Conservation (phyloP, 805 yeast genomes). For the Wickerhamomyces xylosicus region DNA sequence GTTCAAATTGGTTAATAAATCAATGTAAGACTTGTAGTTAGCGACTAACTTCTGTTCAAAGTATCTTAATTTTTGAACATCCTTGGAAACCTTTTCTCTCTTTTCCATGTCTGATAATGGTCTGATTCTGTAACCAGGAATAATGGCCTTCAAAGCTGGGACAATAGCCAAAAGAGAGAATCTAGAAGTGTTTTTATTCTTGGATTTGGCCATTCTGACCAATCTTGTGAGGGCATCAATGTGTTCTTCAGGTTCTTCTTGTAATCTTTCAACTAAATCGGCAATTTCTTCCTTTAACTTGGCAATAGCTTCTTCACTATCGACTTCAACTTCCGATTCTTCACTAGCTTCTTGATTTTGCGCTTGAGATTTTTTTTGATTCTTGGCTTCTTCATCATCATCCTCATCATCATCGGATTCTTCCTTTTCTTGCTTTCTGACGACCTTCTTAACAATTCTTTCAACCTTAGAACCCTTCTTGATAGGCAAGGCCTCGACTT, state of each 20-base stretch:
- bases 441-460: slow-evolving; percentile 39
- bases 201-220: slow-evolving; percentile 59
- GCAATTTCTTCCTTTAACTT: slow-evolving; percentile 80
- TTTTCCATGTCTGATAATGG: slow-evolving; percentile 74
- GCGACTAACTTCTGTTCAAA: slow-evolving; percentile 73
- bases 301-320: slow-evolving; percentile 43
- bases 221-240: slow-evolving; percentile 53
- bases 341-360: slow-evolving; percentile 21
- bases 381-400: slow-evolving; percentile 19
- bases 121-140: slow-evolving; percentile 83
- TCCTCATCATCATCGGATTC: slow-evolving; percentile 11
- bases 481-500: slow-evolving; percentile 71
- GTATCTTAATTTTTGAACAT: slow-evolving; percentile 63
- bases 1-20: slow-evolving; percentile 34
- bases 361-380: slow-evolving; percentile 17
- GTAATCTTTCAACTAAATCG: slow-evolving; percentile 60
- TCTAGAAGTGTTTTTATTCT: slow-evolving; percentile 54
- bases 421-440: slow-evolving; percentile 8
- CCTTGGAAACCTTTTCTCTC: slow-evolving; percentile 74
- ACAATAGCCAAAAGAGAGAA: slow-evolving; percentile 70
- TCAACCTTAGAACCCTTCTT: slow-evolving; percentile 68
- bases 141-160: slow-evolving; percentile 73
- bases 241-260: slow-evolving; percentile 87
- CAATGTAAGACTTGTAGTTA: slow-evolving; percentile 61
- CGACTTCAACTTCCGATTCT: slow-evolving; percentile 25